Conservation (phyloP, 2,329 filamentous ascomycete species). For the Fusarium sp. region DNA sequence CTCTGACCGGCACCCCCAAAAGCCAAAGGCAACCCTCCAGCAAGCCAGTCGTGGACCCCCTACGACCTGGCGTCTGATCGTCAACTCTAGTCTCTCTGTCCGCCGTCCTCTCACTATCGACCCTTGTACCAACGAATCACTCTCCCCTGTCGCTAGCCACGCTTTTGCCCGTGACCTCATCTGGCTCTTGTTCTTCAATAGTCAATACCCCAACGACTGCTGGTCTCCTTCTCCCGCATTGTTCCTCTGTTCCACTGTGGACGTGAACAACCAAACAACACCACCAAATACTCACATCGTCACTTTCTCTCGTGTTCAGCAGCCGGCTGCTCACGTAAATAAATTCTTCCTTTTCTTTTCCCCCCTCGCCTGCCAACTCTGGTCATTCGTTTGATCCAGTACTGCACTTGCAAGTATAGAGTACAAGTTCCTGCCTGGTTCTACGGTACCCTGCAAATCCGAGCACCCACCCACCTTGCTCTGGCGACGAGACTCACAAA, state of each 20-base stretch:
- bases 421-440: constrained; percentile 42
- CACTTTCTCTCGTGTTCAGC: constrained; percentile 44
- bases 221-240: constrained; percentile 39
- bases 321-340: constrained; percentile 46
- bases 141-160: constrained; percentile 30
- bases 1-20: constrained; percentile 39
- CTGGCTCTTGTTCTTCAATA: constrained; percentile 41
- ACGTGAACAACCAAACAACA: constrained; percentile 44
- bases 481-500: constrained; percentile 38
- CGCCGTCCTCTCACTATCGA: constrained; percentile 17
- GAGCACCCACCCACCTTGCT: constrained; percentile 41
- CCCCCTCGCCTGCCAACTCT: constrained; percentile 23
- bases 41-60: constrained; percentile 33
- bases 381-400: constrained; percentile 42
- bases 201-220: constrained; percentile 39
- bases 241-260: constrained; percentile 43
- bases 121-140: constrained; percentile 42
- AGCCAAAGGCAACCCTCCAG: constrained; percentile 34
- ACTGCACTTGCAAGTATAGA: constrained; percentile 37
- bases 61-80: constrained; percentile 44
- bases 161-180: constrained; percentile 45
- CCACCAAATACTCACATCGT: constrained; percentile 23
- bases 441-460: constrained; percentile 40
- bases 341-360: neutral
- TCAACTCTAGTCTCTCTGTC: constrained; percentile 37